Percentiles rank a stretch among this genome's conserved stretches.
These are phyloP conservation scores for Amauroascus verrucosus DNA, from an alignment of 2,329 filamentous ascomycete genomes.

Conservation along the genomic window DNA sequence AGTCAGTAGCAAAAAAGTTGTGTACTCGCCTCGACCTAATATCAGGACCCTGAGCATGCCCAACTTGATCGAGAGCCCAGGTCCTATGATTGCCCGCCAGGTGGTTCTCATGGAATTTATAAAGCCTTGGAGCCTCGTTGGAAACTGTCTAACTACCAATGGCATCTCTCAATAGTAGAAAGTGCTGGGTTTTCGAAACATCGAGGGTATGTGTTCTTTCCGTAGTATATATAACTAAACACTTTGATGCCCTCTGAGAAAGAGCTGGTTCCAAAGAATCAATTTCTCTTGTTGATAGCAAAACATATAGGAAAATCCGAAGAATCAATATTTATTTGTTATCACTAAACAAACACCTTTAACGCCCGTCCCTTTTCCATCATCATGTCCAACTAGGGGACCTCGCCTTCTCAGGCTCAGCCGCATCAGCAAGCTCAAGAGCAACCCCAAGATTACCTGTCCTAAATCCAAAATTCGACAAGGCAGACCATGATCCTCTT, in stretches of 20 bases:
- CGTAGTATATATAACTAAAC: background rate
- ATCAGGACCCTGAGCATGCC: background rate
- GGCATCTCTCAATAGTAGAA: background rate
- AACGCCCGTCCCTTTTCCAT: background rate
- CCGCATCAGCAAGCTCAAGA: background rate
- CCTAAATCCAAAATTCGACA: conserved; percentile 13
- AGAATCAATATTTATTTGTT: background rate
- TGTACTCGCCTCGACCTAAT: background rate
- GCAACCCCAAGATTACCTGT: conserved; percentile 13
- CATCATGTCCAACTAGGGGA: background rate
- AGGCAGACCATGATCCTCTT: conserved; percentile 14
- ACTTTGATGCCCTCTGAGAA: background rate
- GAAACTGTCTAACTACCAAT: background rate
- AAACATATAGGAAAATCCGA: background rate
- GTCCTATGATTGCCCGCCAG: background rate
- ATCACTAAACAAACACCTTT: background rate
- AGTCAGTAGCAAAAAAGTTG: background rate
- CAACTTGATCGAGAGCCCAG: background rate
- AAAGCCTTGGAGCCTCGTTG: background rate
- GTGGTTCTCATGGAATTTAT: too few relatives aligned
- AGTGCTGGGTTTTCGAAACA: background rate
- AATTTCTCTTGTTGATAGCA: background rate
- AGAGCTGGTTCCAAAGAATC: background rate
- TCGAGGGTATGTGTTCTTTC: background rate
- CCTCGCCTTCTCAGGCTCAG: background rate